phyloP scores from a whole-genome alignment of 768 basidiomycete species.

The Leccinum subgranulosum region DNA sequence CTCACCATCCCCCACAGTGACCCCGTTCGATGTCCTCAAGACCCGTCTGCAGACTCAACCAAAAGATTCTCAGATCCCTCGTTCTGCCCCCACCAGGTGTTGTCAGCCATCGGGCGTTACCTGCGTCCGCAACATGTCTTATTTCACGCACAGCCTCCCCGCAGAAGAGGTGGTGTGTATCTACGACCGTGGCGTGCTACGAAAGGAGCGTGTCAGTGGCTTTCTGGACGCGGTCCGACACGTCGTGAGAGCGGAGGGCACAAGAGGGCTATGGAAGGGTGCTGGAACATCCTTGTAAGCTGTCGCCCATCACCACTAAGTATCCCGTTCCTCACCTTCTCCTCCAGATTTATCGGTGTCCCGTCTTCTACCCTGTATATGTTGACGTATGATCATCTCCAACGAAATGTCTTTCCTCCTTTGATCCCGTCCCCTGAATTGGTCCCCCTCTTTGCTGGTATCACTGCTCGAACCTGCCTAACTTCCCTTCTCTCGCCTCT shows the following conservation, averaged over 20 bases:
- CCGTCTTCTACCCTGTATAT: conserved; percentile 94
- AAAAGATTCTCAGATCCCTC: conserved; percentile 49
- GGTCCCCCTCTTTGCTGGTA: conserved; percentile 77
- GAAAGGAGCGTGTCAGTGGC: conserved; percentile 72
- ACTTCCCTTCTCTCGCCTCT: conserved; percentile 81
- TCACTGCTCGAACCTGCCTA: conserved; percentile 76
- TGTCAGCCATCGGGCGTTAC: conserved; percentile 57
- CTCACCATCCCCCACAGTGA: conserved; percentile 61
- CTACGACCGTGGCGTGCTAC: conserved; percentile 71
- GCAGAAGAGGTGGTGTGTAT: conserved; percentile 71
- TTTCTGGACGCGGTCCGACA: conserved; percentile 82
- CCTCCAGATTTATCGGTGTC: conserved; percentile 75
- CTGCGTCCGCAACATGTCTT: conserved; percentile 79
- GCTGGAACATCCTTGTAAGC: conserved; percentile 85
- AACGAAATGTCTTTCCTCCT: conserved; percentile 58
- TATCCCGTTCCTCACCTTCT: conserved; percentile 7
- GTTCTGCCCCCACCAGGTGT: conserved; percentile 55
- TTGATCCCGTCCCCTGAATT: conserved; percentile 51
- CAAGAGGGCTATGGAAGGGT: conserved; percentile 92
- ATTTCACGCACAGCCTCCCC: conserved; percentile 53
- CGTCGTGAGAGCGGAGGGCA: conserved; percentile 78
- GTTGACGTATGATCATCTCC: conserved; percentile 89
- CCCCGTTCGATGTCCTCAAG: conserved; percentile 97
- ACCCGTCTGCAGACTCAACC: conserved; percentile 94
- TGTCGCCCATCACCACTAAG: not conserved